Evolutionary conservation across 164 flowering plant genomes (phyloP).

Genomic region (Sedum album): DNA sequence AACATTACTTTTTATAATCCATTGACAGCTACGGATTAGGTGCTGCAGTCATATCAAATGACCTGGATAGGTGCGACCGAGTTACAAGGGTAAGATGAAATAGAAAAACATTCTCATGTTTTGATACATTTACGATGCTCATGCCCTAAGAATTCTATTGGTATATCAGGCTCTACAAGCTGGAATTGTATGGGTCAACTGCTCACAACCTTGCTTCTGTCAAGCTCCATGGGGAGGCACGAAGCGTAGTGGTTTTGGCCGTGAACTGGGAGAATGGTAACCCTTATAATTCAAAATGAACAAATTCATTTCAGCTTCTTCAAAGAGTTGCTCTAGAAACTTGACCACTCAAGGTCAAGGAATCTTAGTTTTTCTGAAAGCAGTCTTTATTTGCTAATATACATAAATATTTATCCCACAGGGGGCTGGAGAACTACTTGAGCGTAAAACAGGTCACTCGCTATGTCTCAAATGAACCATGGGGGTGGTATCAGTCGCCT

Average conservation of each 20-base stretch:
- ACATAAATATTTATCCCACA: slow-evolving; percentile 19
- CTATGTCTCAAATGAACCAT: slow-evolving; percentile 68
- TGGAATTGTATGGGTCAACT: slow-evolving; percentile 97
- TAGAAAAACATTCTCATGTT: neutral
- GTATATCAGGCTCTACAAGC: slow-evolving; percentile 55
- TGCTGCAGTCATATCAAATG: slow-evolving; percentile 84
- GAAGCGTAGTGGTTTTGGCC: slow-evolving; percentile 96
- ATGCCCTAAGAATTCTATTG: neutral
- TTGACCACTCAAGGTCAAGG: no score
- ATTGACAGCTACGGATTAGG: slow-evolving; percentile 72
- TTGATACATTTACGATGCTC: neutral
- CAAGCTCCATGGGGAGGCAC: slow-evolving; percentile 99
- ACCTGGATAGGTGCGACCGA: slow-evolving; percentile 87
- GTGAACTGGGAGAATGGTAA: slow-evolving; percentile 96
- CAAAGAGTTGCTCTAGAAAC: neutral
- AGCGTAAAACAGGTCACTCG: slow-evolving; percentile 91
- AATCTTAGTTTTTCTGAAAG: neutral
- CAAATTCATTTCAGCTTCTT: neutral
- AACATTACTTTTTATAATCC: neutral
- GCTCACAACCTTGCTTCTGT: slow-evolving; percentile 94
- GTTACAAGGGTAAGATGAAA: slow-evolving; percentile 51
- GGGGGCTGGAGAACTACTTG: slow-evolving; percentile 95
- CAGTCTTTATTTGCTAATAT: neutral
- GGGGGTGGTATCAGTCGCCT: slow-evolving; percentile 90
- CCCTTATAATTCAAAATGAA: neutral